Percentiles rank a stretch among this genome's conserved stretches.
phyloP scores from a whole-genome alignment of 2,329 filamentous ascomycete genomes.

The Botrytis deweyae region DNA sequence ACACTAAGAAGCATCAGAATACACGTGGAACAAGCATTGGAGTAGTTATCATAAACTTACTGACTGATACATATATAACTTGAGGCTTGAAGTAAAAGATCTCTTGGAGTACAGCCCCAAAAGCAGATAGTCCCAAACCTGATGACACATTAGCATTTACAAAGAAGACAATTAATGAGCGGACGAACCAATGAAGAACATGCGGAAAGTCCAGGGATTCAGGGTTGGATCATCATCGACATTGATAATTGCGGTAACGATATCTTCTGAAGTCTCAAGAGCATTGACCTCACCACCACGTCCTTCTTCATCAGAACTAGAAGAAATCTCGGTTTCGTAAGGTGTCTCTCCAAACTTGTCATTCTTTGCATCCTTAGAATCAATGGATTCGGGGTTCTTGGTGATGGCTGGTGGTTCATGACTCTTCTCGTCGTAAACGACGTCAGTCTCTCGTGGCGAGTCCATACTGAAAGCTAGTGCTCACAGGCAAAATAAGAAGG shows the following conservation, averaged over 20 bases:
- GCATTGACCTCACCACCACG: constrained; percentile 14
- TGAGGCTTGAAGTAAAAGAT: constrained; percentile 52
- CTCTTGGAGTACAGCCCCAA: constrained; percentile 44
- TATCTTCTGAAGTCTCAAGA: constrained; percentile 22
- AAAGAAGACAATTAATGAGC: neutral
- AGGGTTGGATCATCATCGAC: constrained; percentile 30
- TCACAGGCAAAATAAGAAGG: constrained; percentile 7
- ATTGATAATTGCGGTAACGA: constrained; percentile 23
- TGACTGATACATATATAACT: constrained; percentile 45
- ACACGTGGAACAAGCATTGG: neutral
- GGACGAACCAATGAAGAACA: constrained; percentile 41
- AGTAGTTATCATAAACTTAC: constrained; percentile 8
- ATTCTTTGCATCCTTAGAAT: neutral
- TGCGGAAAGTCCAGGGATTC: constrained; percentile 42
- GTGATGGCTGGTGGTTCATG: neutral
- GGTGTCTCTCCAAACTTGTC: neutral
- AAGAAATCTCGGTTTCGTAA: constrained; percentile 9
- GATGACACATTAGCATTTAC: neutral
- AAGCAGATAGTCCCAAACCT: constrained; percentile 41
- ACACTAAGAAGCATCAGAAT: constrained; percentile 34
- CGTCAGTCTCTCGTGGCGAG: constrained; percentile 8
- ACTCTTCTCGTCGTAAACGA: constrained; percentile 17
- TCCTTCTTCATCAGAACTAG: constrained; percentile 13
- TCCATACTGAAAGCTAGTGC: constrained; percentile 9
- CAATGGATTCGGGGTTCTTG: neutral